Conservation (phyloP, 129 eudicot genomes). For the Gnaphalium uliginosum region DNA sequence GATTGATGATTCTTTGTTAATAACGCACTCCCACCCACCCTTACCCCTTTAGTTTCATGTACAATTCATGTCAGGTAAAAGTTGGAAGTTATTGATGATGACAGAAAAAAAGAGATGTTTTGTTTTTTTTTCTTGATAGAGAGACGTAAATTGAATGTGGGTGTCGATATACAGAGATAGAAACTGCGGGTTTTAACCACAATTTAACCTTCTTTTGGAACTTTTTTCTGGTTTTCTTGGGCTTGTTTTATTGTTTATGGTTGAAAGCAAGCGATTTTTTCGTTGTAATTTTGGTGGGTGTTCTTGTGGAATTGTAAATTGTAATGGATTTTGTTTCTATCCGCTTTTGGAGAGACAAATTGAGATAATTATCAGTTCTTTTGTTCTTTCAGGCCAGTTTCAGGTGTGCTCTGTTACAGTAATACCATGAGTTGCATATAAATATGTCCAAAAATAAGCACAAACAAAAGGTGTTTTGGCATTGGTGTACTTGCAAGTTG, state of each 20-base stretch:
- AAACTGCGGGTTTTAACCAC: slow-evolving; percentile 20
- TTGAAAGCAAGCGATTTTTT: slow-evolving; percentile 28
- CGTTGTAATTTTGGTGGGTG: slow-evolving; percentile 28
- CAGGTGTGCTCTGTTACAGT: background rate
- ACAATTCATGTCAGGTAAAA: slow-evolving; percentile 35
- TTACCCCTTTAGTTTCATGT: slow-evolving; percentile 16
- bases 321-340: slow-evolving; percentile 35
- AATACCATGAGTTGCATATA: background rate
- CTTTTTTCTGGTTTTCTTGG: slow-evolving; percentile 17
- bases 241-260: slow-evolving; percentile 43
- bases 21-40: slow-evolving; percentile 30
- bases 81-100: slow-evolving; percentile 30
- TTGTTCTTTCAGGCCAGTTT: background rate
- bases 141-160: slow-evolving; percentile 26
- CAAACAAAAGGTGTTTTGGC: background rate
- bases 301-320: slow-evolving; percentile 48
- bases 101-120: slow-evolving; percentile 27
- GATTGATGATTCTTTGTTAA: slow-evolving; percentile 39
- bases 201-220: background rate
- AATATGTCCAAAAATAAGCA: background rate
- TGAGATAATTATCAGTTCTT: slow-evolving; percentile 25
- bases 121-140: slow-evolving; percentile 37
- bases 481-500: background rate
- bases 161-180: slow-evolving; percentile 30
- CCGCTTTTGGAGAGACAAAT: slow-evolving; percentile 26